A percentile compares a stretch with the other conserved stretches of the same genome.
Conservation (phyloP, 371 early-diverging fungal genomes). For the Funneliformis caledonium region DNA sequence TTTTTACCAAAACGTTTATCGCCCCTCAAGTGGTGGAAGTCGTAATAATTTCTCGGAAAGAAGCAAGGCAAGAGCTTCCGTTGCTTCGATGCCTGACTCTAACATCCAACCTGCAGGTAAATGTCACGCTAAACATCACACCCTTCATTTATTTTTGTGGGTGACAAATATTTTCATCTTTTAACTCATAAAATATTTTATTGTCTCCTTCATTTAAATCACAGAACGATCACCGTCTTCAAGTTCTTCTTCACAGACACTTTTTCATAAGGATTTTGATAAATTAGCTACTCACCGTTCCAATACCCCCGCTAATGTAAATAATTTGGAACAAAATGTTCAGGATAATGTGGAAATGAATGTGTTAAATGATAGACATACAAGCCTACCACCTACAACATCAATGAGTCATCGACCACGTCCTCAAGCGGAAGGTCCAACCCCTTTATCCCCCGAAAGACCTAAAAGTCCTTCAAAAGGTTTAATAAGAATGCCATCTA, state of each 20-base stretch:
- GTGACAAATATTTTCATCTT: neutral
- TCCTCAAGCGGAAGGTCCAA: neutral
- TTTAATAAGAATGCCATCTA: constrained; percentile 8
- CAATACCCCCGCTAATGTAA: no score
- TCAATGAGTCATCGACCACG: constrained; percentile 19
- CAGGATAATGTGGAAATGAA: neutral
- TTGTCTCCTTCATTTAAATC: neutral
- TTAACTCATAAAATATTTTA: no score
- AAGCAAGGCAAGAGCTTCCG: neutral
- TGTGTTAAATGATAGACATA: neutral
- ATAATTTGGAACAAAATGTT: neutral
- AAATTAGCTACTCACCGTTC: no score
- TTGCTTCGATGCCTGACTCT: neutral
- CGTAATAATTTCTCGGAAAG: neutral
- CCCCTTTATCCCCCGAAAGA: neutral
- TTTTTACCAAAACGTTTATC: neutral
- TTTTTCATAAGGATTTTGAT: neutral
- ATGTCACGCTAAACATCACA: neutral
- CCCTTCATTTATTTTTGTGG: neutral
- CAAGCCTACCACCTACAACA: neutral
- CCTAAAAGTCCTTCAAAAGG: neutral
- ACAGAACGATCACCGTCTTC: neutral
- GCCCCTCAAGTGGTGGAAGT: neutral
- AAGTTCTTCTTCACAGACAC: neutral
- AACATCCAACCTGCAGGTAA: neutral